These are phyloP conservation scores for Musa schizocarpa DNA, from an alignment of 176 grass and related monocot genomes.

Conservation along the genomic window DNA sequence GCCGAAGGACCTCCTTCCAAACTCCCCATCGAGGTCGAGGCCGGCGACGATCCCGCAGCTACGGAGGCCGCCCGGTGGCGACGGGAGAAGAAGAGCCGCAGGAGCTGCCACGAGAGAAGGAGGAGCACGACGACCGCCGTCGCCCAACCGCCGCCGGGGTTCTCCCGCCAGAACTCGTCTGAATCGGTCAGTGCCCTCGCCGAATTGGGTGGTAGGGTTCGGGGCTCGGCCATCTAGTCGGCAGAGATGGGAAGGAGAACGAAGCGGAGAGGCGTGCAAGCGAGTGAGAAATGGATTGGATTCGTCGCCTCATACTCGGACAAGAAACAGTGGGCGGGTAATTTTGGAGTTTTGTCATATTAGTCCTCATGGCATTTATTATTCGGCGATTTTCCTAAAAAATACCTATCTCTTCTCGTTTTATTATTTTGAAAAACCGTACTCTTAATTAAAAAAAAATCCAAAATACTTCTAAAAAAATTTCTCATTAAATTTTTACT, in stretches of 20 bases:
- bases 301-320: not conserved
- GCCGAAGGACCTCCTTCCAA: not conserved
- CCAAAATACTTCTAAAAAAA: too few relatives aligned
- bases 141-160: slow-evolving; percentile 42
- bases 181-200: not conserved
- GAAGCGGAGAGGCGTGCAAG: not conserved
- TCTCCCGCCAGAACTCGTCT: slow-evolving; percentile 35
- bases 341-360: not conserved
- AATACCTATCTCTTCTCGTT: too few relatives aligned
- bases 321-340: not conserved
- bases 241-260: not conserved
- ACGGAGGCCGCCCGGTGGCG: slow-evolving; percentile 5
- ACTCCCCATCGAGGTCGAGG: not conserved
- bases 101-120: slow-evolving; percentile 28
- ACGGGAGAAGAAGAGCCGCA: slow-evolving; percentile 32
- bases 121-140: slow-evolving; percentile 47
- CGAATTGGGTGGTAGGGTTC: not conserved
- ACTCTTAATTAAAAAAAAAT: too few relatives aligned
- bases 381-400: not conserved
- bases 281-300: not conserved
- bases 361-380: not conserved
- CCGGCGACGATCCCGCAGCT: not conserved
- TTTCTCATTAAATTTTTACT: too few relatives aligned
- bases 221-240: not conserved
- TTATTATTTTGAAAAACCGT: too few relatives aligned